Conservation (phyloP, 2,329 filamentous ascomycete genomes). For the Ciborinia camelliae region DNA sequence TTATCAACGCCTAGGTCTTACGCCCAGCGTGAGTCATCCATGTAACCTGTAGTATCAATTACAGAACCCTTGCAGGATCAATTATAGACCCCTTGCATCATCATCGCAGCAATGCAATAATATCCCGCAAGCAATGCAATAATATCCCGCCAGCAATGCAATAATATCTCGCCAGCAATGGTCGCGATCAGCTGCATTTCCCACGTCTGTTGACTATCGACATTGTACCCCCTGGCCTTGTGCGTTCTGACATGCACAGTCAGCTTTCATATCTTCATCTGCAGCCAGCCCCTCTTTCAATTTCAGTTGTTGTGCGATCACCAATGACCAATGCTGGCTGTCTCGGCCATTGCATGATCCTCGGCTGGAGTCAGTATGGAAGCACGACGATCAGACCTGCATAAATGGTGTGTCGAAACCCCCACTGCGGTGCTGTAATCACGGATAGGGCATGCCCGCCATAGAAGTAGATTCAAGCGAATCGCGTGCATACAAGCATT, state of each 20-base stretch:
- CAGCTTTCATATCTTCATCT: neutral
- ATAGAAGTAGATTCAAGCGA: conserved; percentile 38
- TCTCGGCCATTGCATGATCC: conserved; percentile 39
- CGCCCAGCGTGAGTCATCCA: neutral
- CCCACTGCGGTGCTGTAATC: conserved; percentile 38
- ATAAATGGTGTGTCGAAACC: conserved; percentile 35
- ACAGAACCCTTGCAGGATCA: conserved; percentile 1
- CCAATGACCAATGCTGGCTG: too few species aligned
- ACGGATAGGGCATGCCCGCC: conserved; percentile 33
- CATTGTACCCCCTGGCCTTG: neutral
- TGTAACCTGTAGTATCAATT: neutral
- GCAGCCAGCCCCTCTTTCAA: neutral
- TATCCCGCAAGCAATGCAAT: too few species aligned
- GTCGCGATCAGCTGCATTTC: neutral
- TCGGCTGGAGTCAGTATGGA: conserved; percentile 33
- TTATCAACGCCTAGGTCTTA: neutral
- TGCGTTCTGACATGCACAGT: neutral
- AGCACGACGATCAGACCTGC: neutral
- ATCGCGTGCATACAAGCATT: conserved; percentile 42
- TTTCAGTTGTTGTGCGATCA: neutral
- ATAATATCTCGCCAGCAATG: neutral
- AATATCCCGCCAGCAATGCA: too few species aligned
- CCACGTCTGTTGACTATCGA: neutral
- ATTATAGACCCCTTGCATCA: too few species aligned
- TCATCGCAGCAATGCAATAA: too few species aligned